These are phyloP conservation scores for Pythium sukuiense DNA, from an alignment of 352 stramenopile genomes.

Conservation along the genomic window DNA sequence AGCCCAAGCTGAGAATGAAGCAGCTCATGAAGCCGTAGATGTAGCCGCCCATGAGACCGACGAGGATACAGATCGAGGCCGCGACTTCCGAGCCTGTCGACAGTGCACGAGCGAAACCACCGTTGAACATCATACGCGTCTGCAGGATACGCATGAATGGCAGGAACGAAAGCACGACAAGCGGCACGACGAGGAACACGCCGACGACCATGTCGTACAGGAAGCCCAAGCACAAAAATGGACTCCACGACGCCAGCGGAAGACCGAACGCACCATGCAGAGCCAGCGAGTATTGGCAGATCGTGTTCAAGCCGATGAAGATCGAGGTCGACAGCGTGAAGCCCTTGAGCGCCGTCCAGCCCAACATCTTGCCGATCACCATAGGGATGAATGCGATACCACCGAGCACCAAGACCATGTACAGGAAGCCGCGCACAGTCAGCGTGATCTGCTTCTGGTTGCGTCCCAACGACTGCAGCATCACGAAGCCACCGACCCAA, in stretches of 20 bases:
- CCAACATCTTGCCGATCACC: slow-evolving; percentile 48
- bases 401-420: slow-evolving; percentile 71
- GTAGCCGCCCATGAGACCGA: slow-evolving; percentile 75
- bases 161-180: slow-evolving; percentile 72
- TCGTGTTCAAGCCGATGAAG: slow-evolving; percentile 65
- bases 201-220: slow-evolving; percentile 87
- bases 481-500: slow-evolving; percentile 50
- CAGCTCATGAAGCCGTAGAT: slow-evolving; percentile 75
- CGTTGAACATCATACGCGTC: slow-evolving; percentile 87
- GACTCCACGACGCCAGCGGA: slow-evolving; percentile 63
- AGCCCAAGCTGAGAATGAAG: slow-evolving; percentile 69
- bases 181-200: slow-evolving; percentile 71
- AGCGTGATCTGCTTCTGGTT: slow-evolving; percentile 64
- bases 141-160: slow-evolving; percentile 88
- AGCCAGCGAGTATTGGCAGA: slow-evolving; percentile 72
- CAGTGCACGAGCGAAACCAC: slow-evolving; percentile 76
- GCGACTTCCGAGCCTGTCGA: slow-evolving; percentile 82
- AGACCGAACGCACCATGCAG: slow-evolving; percentile 67
- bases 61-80: slow-evolving; percentile 73
- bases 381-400: slow-evolving; percentile 54
- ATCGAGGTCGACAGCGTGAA: slow-evolving; percentile 70
- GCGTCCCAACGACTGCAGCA: slow-evolving; percentile 46
- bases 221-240: slow-evolving; percentile 74
- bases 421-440: slow-evolving; percentile 60
- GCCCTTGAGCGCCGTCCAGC: slow-evolving; percentile 65